Evolutionary conservation across 177 flowering plant genomes (phyloP), one percentile per base, ranked within the genome.

Genomic region (Vitis hybrid): DNA sequence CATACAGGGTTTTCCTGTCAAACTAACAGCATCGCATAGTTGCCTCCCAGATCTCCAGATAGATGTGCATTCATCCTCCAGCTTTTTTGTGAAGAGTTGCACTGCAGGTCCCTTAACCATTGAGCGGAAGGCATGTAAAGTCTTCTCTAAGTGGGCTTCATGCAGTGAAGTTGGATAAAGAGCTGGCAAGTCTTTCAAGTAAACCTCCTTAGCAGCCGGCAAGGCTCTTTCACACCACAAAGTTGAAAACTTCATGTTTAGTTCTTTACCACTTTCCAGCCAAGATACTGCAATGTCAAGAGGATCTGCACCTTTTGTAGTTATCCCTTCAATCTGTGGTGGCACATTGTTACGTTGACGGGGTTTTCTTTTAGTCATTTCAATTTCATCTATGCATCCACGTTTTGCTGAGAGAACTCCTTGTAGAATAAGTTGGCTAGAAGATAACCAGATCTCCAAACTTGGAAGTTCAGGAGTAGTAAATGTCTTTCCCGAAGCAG

Each of bases 31-130:
- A 83, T 92, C 98, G 73, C 98, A 94, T 10, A 86, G 83, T 70
- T 90, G 98, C 82, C 98, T 86, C 59, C 96, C 98, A 62, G 93
- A 87, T 74, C 57, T 82, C 98, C 98, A 94, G 22, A 92, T 82
- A 31, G 85, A 78, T 19, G 69, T 78, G 81, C 98, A 94, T 67
- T 94, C 97, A 22, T 92, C 88, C 74, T 86, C 86, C 82, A 94
- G 70, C 73, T 80, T 86, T 72, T 85, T 82, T 7, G 80, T 62
- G 69, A 83, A 94, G n/a, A 56, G 19, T 50, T 71, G 77, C 64
- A 90, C 90, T 18, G 93, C 86, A 74, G 93, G 90, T 55, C 98
- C 98, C 80, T 88, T 92, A 50, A 86, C 98, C 93, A 85, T 87
- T 61, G 90, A 86, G 71, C 57, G 78, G 63, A 92, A 90, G 72